These are phyloP conservation scores for Globisporangium iwayamae DNA, from an alignment of 352 stramenopile genomes.

Conservation along the genomic window DNA sequence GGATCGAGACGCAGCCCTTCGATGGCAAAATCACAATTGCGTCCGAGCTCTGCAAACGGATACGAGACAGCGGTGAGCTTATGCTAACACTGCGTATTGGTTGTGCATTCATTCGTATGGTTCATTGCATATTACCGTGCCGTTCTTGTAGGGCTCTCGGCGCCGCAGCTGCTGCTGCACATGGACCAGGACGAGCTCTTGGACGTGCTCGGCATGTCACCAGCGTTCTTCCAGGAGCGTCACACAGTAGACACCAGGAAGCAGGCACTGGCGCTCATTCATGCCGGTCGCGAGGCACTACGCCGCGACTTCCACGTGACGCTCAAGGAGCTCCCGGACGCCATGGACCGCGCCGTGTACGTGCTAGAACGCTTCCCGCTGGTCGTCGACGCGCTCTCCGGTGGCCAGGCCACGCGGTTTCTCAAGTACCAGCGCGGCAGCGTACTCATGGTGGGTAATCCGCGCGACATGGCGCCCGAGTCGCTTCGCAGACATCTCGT, in stretches of 20 bases:
- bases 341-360: constrained; percentile 84
- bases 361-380: constrained; percentile 85
- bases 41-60: constrained; percentile 9
- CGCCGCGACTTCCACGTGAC: constrained; percentile 36
- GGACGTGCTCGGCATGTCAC: constrained; percentile 6
- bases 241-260: constrained; percentile 9
- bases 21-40: neutral
- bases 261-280: constrained; percentile 19
- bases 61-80: constrained; percentile 17
- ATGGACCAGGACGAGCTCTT: constrained; percentile 30
- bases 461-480: constrained; percentile 56
- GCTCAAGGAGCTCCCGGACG: constrained; percentile 81
- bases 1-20: constrained; percentile 22
- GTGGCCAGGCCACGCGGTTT: constrained; percentile 73
- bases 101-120: neutral
- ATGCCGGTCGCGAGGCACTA: constrained; percentile 22
- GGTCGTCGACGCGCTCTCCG: constrained; percentile 66
- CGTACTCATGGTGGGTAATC: constrained; percentile 79
- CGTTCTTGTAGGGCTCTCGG: constrained; percentile 15
- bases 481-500: constrained; percentile 75
- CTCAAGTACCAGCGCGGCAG: constrained; percentile 89
- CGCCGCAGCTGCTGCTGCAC: constrained; percentile 21
- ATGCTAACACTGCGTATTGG: neutral
- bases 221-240: neutral
- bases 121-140: no score